Conservation (phyloP, 495 filamentous ascomycete genomes). For the Friedmanniomyces simplex region DNA sequence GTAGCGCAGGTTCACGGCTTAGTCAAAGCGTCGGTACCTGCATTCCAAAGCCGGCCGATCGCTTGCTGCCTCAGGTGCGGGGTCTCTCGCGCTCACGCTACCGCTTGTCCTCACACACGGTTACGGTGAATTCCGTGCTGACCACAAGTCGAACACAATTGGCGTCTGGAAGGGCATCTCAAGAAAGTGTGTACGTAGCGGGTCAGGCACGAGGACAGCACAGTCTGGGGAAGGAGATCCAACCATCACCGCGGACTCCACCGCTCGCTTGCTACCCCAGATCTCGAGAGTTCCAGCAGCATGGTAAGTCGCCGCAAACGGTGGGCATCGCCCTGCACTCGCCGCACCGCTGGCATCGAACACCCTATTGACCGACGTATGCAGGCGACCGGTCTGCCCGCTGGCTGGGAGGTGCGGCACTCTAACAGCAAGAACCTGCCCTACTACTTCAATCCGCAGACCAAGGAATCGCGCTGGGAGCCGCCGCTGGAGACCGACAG, state of each 20-base stretch:
- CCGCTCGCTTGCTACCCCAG: not conserved
- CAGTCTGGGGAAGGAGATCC: not conserved
- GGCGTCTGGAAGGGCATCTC: not conserved
- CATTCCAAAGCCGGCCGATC: too few species aligned
- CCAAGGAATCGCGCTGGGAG: conserved; percentile 86
- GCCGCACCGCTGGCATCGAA: not conserved
- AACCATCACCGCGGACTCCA: not conserved
- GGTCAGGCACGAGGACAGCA: not conserved
- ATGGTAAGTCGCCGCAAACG: conserved; percentile 8
- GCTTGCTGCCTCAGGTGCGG: too few species aligned
- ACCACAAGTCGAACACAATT: not conserved
- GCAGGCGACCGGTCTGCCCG: conserved; percentile 68
- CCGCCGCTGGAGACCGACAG: conserved; percentile 77
- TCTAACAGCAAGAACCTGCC: conserved; percentile 95
- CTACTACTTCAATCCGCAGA: conserved; percentile 86
- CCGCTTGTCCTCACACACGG: too few species aligned
- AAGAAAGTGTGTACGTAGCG: not conserved
- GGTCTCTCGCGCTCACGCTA: too few species aligned
- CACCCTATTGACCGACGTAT: not conserved
- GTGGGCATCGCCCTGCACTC: not conserved
- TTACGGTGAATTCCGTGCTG: too few species aligned
- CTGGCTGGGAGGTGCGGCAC: conserved; percentile 76
- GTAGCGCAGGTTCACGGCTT: too few species aligned
- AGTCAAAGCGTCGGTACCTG: too few species aligned
- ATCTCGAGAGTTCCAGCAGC: not conserved